These are phyloP conservation scores for Leptographium lundbergii DNA, from an alignment of 2,329 filamentous ascomycete species.

Conservation along the genomic window DNA sequence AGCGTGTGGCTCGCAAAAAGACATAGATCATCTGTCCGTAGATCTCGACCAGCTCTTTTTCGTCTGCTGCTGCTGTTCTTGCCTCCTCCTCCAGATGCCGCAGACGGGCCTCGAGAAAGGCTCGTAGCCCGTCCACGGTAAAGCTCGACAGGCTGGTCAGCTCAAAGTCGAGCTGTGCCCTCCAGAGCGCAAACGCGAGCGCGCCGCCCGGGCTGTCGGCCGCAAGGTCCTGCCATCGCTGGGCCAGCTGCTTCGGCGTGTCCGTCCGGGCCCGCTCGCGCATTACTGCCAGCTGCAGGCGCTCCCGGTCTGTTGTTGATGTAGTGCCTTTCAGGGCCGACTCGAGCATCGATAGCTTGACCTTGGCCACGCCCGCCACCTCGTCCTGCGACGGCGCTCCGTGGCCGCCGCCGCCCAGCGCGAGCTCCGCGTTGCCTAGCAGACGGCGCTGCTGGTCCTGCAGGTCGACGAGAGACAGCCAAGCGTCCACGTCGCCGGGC, in stretches of 20 bases:
- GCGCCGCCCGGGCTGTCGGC: slow-evolving; percentile 31
- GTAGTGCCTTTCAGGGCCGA: slow-evolving; percentile 53
- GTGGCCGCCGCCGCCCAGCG: slow-evolving; percentile 1
- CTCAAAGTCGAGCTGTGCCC: slow-evolving; percentile 56
- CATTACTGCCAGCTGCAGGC: slow-evolving; percentile 57
- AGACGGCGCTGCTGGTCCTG: slow-evolving; percentile 50
- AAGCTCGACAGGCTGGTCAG: slow-evolving; percentile 58
- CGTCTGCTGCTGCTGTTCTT: slow-evolving; percentile 7
- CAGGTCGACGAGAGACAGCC: slow-evolving; percentile 67
- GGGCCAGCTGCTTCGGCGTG: slow-evolving; percentile 47
- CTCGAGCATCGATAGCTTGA: slow-evolving; percentile 70
- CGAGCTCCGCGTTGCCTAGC: slow-evolving; percentile 20
- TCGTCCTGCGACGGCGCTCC: slow-evolving; percentile 44
- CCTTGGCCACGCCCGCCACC: slow-evolving; percentile 56
- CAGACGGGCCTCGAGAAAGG: slow-evolving; percentile 46
- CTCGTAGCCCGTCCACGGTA: slow-evolving; percentile 52
- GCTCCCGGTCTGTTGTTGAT: slow-evolving; percentile 36
- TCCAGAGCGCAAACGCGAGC: slow-evolving; percentile 55
- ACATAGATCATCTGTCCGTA: slow-evolving; percentile 47
- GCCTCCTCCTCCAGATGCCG: slow-evolving; percentile 17
- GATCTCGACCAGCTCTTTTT: slow-evolving; percentile 7
- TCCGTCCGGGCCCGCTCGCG: slow-evolving; percentile 63
- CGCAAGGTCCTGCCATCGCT: slow-evolving; percentile 44
- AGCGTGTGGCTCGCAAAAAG: slow-evolving; percentile 59
- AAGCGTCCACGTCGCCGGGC: slow-evolving; percentile 56